Evolutionary conservation across 2,329 filamentous ascomycete species (phyloP), one percentile per base, ranked within the genome.

Genomic region (Aspergillus fumigatus): DNA sequence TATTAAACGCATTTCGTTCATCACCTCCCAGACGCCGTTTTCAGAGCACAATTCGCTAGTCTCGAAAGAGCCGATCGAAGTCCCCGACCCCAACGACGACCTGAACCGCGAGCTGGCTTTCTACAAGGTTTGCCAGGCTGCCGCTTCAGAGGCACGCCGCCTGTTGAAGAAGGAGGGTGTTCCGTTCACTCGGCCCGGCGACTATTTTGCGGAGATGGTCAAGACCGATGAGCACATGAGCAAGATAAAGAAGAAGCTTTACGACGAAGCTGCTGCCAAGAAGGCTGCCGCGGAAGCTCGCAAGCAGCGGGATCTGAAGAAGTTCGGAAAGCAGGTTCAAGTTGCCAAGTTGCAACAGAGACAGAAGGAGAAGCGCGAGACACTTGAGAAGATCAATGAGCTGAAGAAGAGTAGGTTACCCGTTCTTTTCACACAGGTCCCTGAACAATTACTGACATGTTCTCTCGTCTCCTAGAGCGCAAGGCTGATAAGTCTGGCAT

Each of bases 141-240:
- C 91, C 1, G 91, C 88, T 3, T 84, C 87, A 62, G 78, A 84
- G 58, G 94, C 85, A 2, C 88, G 93, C 55, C 74, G 79, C n/a
- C 79, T 87, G 59, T 82, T 99, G 25, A 88, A 89, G 70, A 87
- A 88, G 61, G 93, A 97, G 74, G 88, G 88, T 8, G 83, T 93
- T 0, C 84, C 89, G 6, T 99, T 99, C 77, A 88, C 90, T 27
- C 84, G 94, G 9, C 94, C 94, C 3, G 87, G 85, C 55, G 94
- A 99, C 77, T 99, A 96, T 79, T 99, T 99, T 68, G 94, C 94
- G 48, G 94, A 99, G 81, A 99, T 97, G 92, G 88, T 97, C 69
- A 97, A 97, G 84, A 90, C 88, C 69, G 94, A 99, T 72, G 93
- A 95, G 68, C 94, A 97, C 75, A 99, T 99, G 94, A 90, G 90